These are phyloP conservation scores for Thamnidium elegans DNA, from an alignment of 192 early-diverging fungal species.

Conservation along the genomic window DNA sequence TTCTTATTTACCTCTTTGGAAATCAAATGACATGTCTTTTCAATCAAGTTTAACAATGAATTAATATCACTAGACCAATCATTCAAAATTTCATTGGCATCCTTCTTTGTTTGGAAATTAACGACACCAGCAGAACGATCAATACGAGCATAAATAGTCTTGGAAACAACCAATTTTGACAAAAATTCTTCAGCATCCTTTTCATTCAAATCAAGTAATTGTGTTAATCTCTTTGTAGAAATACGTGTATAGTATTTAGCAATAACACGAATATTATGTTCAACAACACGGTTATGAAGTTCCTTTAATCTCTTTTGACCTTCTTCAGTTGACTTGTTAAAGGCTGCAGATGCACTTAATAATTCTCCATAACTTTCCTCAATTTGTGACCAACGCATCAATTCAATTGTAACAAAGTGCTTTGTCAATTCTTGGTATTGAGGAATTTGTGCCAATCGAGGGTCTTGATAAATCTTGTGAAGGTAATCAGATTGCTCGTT, in stretches of 20 bases:
- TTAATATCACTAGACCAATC: slow-evolving; percentile 93
- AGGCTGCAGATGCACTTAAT: slow-evolving; percentile 72
- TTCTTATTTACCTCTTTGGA: slow-evolving; percentile 61
- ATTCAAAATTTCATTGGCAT: slow-evolving; percentile 88
- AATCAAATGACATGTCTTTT: slow-evolving; percentile 91
- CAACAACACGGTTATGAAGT: slow-evolving; percentile 92
- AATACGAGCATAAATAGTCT: slow-evolving; percentile 95
- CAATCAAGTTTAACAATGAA: slow-evolving; percentile 84
- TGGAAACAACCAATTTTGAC: slow-evolving; percentile 89
- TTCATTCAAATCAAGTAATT: slow-evolving; percentile 82
- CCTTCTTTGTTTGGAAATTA: slow-evolving; percentile 79
- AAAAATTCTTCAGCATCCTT: slow-evolving; percentile 88
- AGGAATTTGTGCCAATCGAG: slow-evolving; percentile 69
- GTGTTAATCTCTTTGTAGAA: slow-evolving; percentile 78
- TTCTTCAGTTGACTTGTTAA: slow-evolving; percentile 68
- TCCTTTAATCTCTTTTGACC: slow-evolving; percentile 77
- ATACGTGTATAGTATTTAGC: slow-evolving; percentile 95
- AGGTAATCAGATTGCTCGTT: slow-evolving; percentile 96
- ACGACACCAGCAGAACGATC: slow-evolving; percentile 90
- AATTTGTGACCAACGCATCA: slow-evolving; percentile 95
- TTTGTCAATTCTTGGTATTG: slow-evolving; percentile 71
- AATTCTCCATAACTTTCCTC: slow-evolving; percentile 83
- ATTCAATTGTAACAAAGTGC: slow-evolving; percentile 87
- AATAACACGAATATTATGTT: slow-evolving; percentile 98
- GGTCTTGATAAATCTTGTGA: slow-evolving; percentile 81